Conservation (phyloP, 1,139 yeast genomes). For the Geotrichum klebahnii region DNA sequence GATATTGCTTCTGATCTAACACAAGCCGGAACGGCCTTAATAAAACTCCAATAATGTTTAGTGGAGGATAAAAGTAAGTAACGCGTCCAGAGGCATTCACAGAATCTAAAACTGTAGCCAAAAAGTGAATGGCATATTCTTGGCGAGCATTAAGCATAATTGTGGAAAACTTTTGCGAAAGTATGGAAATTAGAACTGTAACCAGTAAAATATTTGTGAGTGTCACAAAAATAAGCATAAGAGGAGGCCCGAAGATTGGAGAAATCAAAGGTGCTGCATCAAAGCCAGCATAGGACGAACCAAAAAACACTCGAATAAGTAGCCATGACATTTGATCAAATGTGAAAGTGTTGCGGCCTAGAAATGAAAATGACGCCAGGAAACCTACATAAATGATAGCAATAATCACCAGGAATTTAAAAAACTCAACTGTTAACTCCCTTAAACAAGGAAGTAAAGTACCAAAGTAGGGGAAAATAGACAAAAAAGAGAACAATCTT, state of each 20-base stretch:
- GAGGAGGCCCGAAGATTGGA: slow-evolving; percentile 35
- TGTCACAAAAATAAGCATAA: slow-evolving; percentile 36
- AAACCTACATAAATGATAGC: slow-evolving; percentile 37
- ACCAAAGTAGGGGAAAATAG: slow-evolving; percentile 38
- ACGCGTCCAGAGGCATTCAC: slow-evolving; percentile 36
- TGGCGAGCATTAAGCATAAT: slow-evolving; percentile 38
- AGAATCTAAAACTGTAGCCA: slow-evolving; percentile 35
- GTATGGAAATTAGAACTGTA: slow-evolving; percentile 37
- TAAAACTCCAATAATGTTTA: slow-evolving; percentile 33
- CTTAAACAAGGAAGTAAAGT: slow-evolving; percentile 37
- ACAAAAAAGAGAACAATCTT: slow-evolving; percentile 35
- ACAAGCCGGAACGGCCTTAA: slow-evolving; percentile 34
- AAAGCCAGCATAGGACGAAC: slow-evolving; percentile 35
- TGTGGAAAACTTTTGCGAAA: slow-evolving; percentile 34
- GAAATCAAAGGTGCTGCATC: slow-evolving; percentile 35
- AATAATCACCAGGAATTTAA: slow-evolving; percentile 36
- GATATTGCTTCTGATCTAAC: slow-evolving; percentile 30
- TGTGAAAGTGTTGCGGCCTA: slow-evolving; percentile 34
- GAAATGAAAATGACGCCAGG: slow-evolving; percentile 36
- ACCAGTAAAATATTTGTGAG: slow-evolving; percentile 34
- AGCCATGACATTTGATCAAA: slow-evolving; percentile 36
- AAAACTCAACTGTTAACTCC: slow-evolving; percentile 35
- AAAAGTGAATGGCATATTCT: slow-evolving; percentile 35
- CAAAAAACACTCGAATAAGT: slow-evolving; percentile 37
- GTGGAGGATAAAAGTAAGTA: slow-evolving; percentile 38